A percentile compares a stretch with the other conserved stretches of the same genome.
Conservation (phyloP, 2,329 filamentous ascomycete species). For the Cadophora gregata region DNA sequence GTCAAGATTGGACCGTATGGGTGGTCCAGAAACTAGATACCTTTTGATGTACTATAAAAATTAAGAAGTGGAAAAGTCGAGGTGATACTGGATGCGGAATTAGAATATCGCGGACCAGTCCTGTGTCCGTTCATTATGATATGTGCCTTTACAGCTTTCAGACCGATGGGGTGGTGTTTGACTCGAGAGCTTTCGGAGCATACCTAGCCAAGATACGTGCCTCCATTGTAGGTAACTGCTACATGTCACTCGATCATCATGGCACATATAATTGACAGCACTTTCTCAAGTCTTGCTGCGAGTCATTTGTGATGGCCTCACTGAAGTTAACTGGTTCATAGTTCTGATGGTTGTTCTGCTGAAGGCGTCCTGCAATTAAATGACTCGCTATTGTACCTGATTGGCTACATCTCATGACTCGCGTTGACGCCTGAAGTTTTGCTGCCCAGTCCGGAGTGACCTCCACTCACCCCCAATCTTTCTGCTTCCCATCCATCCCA, state of each 20-base stretch:
- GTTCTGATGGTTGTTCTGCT: not conserved
- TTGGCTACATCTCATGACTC: not conserved
- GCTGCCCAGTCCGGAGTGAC: not conserved
- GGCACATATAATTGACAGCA: not conserved
- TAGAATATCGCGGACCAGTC: slow-evolving; percentile 1
- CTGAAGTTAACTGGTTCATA: not conserved
- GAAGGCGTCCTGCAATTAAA: not conserved
- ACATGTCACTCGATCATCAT: not conserved
- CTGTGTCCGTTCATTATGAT: not conserved
- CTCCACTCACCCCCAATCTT: slow-evolving; percentile 12
- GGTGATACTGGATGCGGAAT: slow-evolving; percentile 11
- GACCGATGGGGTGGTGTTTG: not conserved
- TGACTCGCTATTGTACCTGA: not conserved
- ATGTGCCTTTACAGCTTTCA: not conserved
- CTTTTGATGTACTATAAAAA: slow-evolving; percentile 27
- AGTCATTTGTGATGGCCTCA: not conserved
- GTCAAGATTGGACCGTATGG: not conserved
- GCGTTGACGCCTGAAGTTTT: not conserved
- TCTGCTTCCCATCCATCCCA: not conserved
- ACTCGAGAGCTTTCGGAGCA: not conserved
- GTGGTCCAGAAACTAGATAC: slow-evolving; percentile 16
- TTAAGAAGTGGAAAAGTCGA: not conserved
- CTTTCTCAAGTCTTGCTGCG: not conserved
- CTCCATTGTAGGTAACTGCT: not conserved
- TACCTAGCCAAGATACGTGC: too few species aligned